These are phyloP conservation scores for Hygrophorus pudorinus DNA, from an alignment of 768 basidiomycete species.

Conservation along the genomic window DNA sequence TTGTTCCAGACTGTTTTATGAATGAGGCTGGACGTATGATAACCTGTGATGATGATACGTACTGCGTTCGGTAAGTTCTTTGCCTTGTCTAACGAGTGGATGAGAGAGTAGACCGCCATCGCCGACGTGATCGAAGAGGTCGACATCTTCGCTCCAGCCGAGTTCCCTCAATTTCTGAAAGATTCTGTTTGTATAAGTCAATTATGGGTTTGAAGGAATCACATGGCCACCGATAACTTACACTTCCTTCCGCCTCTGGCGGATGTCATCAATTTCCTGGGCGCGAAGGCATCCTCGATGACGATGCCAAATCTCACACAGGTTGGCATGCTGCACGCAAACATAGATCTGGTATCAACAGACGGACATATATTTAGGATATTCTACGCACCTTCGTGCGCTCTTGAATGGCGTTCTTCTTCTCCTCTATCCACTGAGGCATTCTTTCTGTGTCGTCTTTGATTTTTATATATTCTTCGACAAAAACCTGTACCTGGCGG, in stretches of 20 bases:
- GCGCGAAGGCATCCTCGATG: conserved; percentile 5
- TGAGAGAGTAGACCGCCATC: conserved; percentile 23
- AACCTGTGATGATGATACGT: conserved; percentile 14
- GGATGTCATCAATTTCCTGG: conserved; percentile 9
- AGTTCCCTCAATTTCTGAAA: not conserved
- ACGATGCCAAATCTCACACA: conserved; percentile 10
- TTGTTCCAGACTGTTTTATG: conserved; percentile 12
- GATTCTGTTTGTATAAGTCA: conserved; percentile 8
- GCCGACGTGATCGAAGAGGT: conserved; percentile 2
- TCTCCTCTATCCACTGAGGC: not conserved
- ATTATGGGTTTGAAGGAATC: not conserved
- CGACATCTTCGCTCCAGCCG: conserved; percentile 12
- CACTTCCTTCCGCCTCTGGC: conserved; percentile 10
- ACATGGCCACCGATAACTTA: conserved; percentile 4
- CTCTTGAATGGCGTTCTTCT: not conserved
- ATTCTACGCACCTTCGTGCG: conserved; percentile 5
- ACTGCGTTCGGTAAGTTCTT: conserved; percentile 42
- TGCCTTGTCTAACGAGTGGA: conserved; percentile 36
- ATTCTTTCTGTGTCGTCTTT: not conserved
- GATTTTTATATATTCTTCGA: not conserved
- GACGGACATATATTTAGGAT: not conserved
- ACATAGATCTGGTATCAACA: no score
- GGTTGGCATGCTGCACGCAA: conserved; percentile 8
- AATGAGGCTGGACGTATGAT: conserved; percentile 2
- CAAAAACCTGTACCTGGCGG: not conserved